Evolutionary conservation across 2,329 filamentous ascomycete genomes (phyloP).

Genomic region (Metarhizium anisopliae): DNA sequence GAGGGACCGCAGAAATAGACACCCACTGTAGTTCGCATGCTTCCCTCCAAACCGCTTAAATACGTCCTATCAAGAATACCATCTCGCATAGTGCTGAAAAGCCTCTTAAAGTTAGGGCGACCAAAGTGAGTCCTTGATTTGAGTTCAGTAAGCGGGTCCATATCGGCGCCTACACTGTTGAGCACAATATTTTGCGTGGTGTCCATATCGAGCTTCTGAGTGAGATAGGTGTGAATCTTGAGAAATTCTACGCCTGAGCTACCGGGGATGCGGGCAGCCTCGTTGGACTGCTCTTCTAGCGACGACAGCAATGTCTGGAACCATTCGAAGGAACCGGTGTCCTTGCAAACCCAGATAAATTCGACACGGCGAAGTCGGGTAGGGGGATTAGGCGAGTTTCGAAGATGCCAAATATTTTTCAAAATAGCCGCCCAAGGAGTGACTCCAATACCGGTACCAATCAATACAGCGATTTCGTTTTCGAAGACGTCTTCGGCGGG

Average conservation of each 20-base stretch:
- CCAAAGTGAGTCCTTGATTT: slow-evolving; percentile 89
- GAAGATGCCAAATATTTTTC: slow-evolving; percentile 98
- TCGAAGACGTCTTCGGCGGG: slow-evolving; percentile 96
- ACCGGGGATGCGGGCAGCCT: slow-evolving; percentile 57
- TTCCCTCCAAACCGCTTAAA: slow-evolving; percentile 69
- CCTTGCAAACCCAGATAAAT: slow-evolving; percentile 98
- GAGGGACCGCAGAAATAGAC: slow-evolving; percentile 97
- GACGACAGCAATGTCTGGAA: slow-evolving; percentile 91
- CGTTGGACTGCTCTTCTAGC: slow-evolving; percentile 75
- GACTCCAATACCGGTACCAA: slow-evolving; percentile 80
- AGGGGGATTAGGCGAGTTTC: slow-evolving; percentile 81
- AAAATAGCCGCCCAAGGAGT: slow-evolving; percentile 81
- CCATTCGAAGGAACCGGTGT: slow-evolving; percentile 95
- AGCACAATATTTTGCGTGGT: slow-evolving; percentile 95
- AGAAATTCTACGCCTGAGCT: slow-evolving; percentile 74
- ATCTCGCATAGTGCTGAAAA: slow-evolving; percentile 79
- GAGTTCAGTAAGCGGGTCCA: slow-evolving; percentile 88
- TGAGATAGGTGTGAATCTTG: slow-evolving; percentile 96
- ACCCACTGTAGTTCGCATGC: slow-evolving; percentile 74
- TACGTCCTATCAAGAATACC: slow-evolving; percentile 82
- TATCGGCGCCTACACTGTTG: slow-evolving; percentile 80
- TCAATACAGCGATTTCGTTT: slow-evolving; percentile 79
- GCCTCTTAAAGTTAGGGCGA: slow-evolving; percentile 73
- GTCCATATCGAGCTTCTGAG: slow-evolving; percentile 83
- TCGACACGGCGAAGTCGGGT: slow-evolving; percentile 86